These are phyloP conservation scores for Plenodomus tracheiphilus DNA, from an alignment of 2,329 filamentous ascomycete species.

Conservation along the genomic window DNA sequence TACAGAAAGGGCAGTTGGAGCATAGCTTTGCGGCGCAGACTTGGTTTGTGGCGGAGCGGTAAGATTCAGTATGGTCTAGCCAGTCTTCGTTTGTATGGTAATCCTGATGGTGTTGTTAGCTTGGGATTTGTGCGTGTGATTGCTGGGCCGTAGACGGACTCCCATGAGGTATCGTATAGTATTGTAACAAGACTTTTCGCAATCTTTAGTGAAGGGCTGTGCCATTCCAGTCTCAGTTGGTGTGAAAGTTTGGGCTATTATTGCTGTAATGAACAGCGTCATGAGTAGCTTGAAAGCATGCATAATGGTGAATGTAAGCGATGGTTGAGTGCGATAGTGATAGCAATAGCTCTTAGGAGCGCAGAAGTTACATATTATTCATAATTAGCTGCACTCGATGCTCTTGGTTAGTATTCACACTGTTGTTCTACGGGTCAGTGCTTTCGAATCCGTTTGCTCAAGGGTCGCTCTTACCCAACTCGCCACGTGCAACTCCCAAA, in stretches of 20 bases:
- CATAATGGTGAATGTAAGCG: neutral
- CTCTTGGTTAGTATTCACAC: too few species aligned
- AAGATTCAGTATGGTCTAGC: neutral
- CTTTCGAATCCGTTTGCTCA: neutral
- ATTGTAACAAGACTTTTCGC: neutral
- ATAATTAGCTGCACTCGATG: too few species aligned
- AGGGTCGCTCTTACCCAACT: too few species aligned
- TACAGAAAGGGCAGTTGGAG: neutral
- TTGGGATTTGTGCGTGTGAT: neutral
- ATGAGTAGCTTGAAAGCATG: too few species aligned
- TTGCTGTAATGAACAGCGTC: neutral
- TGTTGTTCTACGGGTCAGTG: neutral
- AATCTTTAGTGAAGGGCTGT: neutral
- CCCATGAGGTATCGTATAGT: slow-evolving; percentile 1
- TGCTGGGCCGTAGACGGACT: neutral
- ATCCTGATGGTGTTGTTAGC: neutral
- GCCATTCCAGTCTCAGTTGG: neutral
- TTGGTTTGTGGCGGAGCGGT: neutral
- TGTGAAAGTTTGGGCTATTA: neutral
- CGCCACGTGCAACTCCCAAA: neutral
- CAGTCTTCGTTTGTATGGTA: neutral
- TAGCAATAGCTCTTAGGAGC: too few species aligned
- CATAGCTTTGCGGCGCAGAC: neutral
- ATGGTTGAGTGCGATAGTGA: neutral
- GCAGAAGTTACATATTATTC: too few species aligned